Evolutionary conservation across 2,329 filamentous ascomycete species (phyloP), one percentile per base, ranked within the genome.

Genomic region (Arthroderma uncinatum): DNA sequence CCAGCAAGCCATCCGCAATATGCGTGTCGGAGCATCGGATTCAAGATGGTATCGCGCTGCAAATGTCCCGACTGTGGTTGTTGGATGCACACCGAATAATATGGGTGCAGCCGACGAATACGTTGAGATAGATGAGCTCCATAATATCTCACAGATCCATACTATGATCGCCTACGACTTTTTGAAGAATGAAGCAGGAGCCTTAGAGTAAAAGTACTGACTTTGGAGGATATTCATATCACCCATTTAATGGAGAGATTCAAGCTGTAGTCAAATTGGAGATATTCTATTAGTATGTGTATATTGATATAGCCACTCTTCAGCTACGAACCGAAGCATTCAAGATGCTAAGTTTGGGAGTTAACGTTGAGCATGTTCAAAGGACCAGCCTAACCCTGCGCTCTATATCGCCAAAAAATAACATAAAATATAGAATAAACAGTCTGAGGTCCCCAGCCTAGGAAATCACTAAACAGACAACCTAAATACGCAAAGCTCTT

Each of bases 401-500:
- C 14, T n/a, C 9, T 30, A 12, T 37, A n/a, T 5, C 34, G 34
- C 34, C 14, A n/a, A 16, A 33, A 16, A n/a, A 30, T 50, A 50
- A 50, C 14, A n/a, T 7, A 33, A 16, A n/a, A 30, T 50, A 50
- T 33, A 8, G 25, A 8, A 50, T 50, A 33, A 19, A 25, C 28
- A 50, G 9, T n/a, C 8, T 14, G 21, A 25, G 21, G 21, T 23
- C 10, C 2, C 10, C 8, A 12, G 40, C 40, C 23, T 16, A 23
- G 36, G 36, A 25, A 25, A 28, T 30, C 21, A 4, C 2, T 21
- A 2, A 9, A 25, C 6, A 9, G 23, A 50, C 28, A 19, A 30
- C 14, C 12, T 50, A 50, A 10, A 50, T 33, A 7, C 47, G 47
- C 25, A 50, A 19, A 42, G 73, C 73, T 48, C 72, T 65, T 25